Base-by-base conservation (phyloP, 495 filamentous ascomycete genomes). In the Talaromyces thailandensis region DNA sequence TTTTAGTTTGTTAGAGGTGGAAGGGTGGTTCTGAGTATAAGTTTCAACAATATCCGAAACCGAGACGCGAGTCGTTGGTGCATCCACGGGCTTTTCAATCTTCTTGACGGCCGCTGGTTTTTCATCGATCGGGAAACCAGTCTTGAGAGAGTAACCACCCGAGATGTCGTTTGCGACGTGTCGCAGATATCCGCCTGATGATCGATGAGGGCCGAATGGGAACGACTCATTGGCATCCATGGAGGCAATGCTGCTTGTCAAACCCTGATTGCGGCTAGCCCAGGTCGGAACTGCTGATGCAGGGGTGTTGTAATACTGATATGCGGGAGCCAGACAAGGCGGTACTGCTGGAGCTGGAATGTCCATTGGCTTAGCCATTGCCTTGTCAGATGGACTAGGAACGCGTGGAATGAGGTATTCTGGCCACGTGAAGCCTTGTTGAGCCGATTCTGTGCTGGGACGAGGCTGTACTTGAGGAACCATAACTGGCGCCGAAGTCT, bases 331-430 rank as follows among this genome's bases (percentile, higher is more conserved):
- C 8, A 31, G 32, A 28, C 31, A 31, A 18, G 50, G 24, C 6
- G 25, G 2, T 25, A 11, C 23, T n/a, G 24, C 18, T 23, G 55
- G 58, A 23, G 56, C 26, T 29, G 25, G 26, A 55, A 56, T 56
- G 11, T 23, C 21, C 35, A 40, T 16, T 4, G 69, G 63, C 48
- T 64, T 66, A 23, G 70, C 70, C 56, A 73, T 61, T 14, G 70
- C 70, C 21, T 70, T 68, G 65, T 73, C 70, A 45, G 70, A 73
- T 58, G 70, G 70, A 48, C 70, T 73, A 24, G 70, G 50, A 53
- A 53, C 21, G 25, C 50, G 50, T 53, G 50, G 50, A 16, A 26
- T 25, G 23, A 26, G 23, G 28, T 53, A 53, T 53, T 53, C 50
- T 25, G 50, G 25, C 21, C 18, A 53, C 9, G 18, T 23, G 43